A percentile compares a stretch with the other conserved stretches of the same genome.
These are phyloP conservation scores for Ziziphus jujuba DNA, from an alignment of 306 rosid species.

Conservation along the genomic window DNA sequence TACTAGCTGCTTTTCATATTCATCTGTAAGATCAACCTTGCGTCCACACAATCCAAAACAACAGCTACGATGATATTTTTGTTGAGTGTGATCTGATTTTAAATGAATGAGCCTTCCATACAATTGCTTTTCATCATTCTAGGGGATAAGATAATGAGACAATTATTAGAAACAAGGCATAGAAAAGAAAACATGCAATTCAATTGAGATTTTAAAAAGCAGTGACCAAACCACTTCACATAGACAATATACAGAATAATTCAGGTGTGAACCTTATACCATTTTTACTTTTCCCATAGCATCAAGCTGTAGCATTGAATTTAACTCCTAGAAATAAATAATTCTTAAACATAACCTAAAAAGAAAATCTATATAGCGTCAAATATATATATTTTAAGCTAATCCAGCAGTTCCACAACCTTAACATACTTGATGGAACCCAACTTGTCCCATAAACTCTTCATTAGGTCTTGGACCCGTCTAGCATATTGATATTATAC, in stretches of 20 bases:
- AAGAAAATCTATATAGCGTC: too few relatives aligned
- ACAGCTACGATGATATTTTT: constrained; percentile 27
- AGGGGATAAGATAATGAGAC: constrained; percentile 22
- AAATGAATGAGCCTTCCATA: constrained; percentile 47
- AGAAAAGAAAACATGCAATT: not conserved
- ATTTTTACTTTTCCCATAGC: too few relatives aligned
- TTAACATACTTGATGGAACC: too few relatives aligned
- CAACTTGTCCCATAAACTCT: too few relatives aligned
- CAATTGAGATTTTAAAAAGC: not conserved
- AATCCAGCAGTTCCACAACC: too few relatives aligned
- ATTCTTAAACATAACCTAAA: too few relatives aligned
- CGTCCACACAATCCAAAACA: constrained; percentile 57
- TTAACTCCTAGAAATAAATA: too few relatives aligned
- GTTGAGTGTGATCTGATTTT: constrained; percentile 46
- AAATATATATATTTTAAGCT: too few relatives aligned
- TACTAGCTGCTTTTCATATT: constrained; percentile 66
- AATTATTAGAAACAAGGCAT: constrained; percentile 8
- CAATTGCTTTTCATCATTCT: constrained; percentile 60
- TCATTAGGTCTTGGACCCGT: too few relatives aligned
- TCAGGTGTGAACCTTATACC: too few relatives aligned
- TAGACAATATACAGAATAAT: not conserved
- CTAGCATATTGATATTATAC: too few relatives aligned
- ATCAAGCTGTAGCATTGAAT: too few relatives aligned
- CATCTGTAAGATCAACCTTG: constrained; percentile 52
- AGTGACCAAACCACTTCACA: not conserved